A percentile compares a stretch with the other conserved stretches of the same genome.
Conservation (phyloP, 768 basidiomycete genomes). For the Auriscalpium orientale region DNA sequence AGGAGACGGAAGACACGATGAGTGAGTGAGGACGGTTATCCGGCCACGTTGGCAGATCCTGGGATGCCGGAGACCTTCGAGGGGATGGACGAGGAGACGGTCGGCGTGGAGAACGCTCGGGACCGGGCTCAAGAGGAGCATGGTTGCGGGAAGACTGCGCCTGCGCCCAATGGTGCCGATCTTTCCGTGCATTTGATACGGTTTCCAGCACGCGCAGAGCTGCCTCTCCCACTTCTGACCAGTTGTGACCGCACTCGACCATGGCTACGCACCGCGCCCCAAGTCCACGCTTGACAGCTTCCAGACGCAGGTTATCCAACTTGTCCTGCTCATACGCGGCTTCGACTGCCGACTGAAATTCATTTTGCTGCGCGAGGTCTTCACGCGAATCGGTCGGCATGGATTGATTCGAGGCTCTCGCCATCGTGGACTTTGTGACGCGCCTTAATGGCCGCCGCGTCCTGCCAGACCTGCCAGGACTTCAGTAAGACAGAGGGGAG, state of each 20-base stretch:
- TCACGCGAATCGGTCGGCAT: slow-evolving; percentile 25
- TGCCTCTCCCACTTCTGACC: slow-evolving; percentile 57
- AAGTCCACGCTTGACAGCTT: slow-evolving; percentile 52
- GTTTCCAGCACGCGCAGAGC: slow-evolving; percentile 37
- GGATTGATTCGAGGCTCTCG: background rate
- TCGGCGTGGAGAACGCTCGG: too few relatives aligned
- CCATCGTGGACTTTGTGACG: slow-evolving; percentile 33
- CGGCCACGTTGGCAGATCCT: too few relatives aligned
- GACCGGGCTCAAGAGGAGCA: too few relatives aligned
- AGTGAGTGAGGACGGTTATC: too few relatives aligned
- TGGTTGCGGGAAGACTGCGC: too few relatives aligned
- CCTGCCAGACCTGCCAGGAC: slow-evolving; percentile 25
- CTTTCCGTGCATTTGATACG: slow-evolving; percentile 2
- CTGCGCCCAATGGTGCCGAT: too few relatives aligned
- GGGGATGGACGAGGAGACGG: too few relatives aligned
- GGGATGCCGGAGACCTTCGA: too few relatives aligned
- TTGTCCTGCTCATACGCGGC: slow-evolving; percentile 61
- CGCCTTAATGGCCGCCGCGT: slow-evolving; percentile 72
- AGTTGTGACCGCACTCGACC: slow-evolving; percentile 56
- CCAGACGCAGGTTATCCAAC: slow-evolving; percentile 39
- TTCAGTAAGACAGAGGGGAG: background rate
- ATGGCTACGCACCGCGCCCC: slow-evolving; percentile 55
- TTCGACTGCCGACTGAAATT: slow-evolving; percentile 71
- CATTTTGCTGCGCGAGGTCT: slow-evolving; percentile 56
- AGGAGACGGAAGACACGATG: too few relatives aligned